Conservation (phyloP, 768 basidiomycete genomes). For the Boletus fagicola region DNA sequence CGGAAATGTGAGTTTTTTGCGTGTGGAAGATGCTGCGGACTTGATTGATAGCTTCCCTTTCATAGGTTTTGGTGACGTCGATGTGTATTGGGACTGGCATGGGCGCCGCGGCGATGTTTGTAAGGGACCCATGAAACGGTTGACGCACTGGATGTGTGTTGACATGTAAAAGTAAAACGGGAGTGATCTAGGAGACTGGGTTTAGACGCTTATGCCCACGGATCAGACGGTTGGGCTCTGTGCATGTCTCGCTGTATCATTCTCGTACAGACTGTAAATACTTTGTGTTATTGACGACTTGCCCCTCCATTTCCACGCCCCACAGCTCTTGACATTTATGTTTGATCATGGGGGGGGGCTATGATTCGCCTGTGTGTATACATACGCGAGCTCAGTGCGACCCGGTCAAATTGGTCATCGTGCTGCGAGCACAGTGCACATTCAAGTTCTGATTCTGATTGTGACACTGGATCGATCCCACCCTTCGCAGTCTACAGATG, state of each 20-base stretch:
- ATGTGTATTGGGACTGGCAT: constrained; percentile 93
- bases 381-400: not conserved
- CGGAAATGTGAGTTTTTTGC: constrained; percentile 52
- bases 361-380: not conserved
- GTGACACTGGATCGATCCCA: too few species aligned
- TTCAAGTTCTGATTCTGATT: too few species aligned
- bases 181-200: too few species aligned
- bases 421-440: too few species aligned
- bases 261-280: not conserved
- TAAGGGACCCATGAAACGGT: constrained; percentile 42
- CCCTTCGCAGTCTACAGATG: too few species aligned
- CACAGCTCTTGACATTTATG: not conserved
- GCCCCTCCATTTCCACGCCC: not conserved
- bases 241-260: not conserved
- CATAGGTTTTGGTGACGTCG: constrained; percentile 72
- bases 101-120: constrained; percentile 81
- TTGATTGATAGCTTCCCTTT: constrained; percentile 4
- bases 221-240: too few species aligned
- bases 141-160: not conserved
- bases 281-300: not conserved
- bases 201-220: not conserved
- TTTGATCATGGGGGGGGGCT: not conserved
- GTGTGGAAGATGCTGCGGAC: not conserved
- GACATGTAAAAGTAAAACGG: not conserved
- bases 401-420: too few species aligned